A percentile compares a stretch with the other conserved stretches of the same genome.
These are phyloP conservation scores for Eucalyptus sideroxylon DNA, from an alignment of 345 rosid genomes.

Conservation along the genomic window DNA sequence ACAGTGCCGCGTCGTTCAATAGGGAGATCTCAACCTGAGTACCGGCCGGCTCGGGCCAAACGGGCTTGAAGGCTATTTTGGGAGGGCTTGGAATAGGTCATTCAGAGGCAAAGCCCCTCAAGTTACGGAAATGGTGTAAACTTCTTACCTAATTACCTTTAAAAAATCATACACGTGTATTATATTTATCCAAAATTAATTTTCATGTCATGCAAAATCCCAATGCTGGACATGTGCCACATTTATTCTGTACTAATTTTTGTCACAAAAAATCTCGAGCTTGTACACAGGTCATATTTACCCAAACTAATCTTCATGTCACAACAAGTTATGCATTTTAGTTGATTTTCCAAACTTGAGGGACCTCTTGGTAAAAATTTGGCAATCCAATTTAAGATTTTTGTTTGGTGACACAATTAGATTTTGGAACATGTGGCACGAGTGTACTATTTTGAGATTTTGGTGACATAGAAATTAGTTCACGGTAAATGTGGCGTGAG, in stretches of 20 bases:
- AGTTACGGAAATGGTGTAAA: background rate
- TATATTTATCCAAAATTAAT: background rate
- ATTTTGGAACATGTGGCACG: background rate
- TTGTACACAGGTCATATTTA: background rate
- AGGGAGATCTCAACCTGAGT: background rate
- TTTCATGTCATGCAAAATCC: background rate
- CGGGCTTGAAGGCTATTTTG: background rate
- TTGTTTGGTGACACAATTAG: background rate
- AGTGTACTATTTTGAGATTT: background rate
- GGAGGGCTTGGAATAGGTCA: background rate
- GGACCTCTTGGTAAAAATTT: background rate
- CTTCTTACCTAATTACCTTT: background rate
- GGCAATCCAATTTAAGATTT: background rate
- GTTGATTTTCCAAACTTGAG: background rate
- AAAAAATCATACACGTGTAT: background rate
- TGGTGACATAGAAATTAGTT: background rate
- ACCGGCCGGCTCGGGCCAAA: background rate
- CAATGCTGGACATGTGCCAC: background rate
- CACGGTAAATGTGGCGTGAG: accelerated
- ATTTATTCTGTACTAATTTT: background rate
- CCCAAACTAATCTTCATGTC: background rate
- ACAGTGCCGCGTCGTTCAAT: background rate
- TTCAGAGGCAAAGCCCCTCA: background rate
- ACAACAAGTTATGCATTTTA: background rate
- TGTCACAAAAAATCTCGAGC: background rate